phyloP scores from a whole-genome alignment of 169 alveolate species.

The Eimeria acervulina region DNA sequence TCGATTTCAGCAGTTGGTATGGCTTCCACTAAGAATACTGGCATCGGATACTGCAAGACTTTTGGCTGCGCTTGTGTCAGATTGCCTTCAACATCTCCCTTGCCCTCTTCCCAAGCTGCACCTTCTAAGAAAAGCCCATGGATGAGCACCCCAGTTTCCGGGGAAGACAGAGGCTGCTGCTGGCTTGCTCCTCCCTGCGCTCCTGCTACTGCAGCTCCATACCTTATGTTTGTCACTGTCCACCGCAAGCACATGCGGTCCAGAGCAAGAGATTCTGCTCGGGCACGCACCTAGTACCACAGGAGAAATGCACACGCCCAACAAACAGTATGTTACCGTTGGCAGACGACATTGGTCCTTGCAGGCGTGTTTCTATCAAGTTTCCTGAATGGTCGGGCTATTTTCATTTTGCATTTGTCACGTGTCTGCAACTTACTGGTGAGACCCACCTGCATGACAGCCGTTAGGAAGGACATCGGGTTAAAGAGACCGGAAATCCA shows the following conservation, averaged over 20 bases:
- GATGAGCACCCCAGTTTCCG: conserved; percentile 93
- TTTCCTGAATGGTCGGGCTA: neutral
- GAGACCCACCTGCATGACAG: conserved; percentile 93
- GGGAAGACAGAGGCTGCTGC: conserved; percentile 84
- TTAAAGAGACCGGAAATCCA: conserved; percentile 95
- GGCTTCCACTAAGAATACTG: conserved; percentile 94
- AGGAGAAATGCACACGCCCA: neutral
- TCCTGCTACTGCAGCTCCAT: conserved; percentile 49
- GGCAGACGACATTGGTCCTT: neutral
- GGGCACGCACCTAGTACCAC: conserved; percentile 90
- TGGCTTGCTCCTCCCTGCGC: conserved; percentile 21
- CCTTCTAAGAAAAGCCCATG: conserved; percentile 96
- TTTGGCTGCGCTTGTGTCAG: conserved; percentile 93
- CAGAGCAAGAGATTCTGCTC: conserved; percentile 93
- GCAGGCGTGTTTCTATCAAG: neutral
- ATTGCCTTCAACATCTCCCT: conserved; percentile 95
- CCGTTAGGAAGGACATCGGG: conserved; percentile 97
- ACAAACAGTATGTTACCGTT: neutral
- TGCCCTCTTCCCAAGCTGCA: conserved; percentile 96
- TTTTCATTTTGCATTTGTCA: neutral
- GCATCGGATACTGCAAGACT: conserved; percentile 95
- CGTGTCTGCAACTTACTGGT: neutral
- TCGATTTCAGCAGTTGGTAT: conserved; percentile 91
- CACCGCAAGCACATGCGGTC: conserved; percentile 93
- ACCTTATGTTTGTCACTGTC: conserved; percentile 90